A percentile compares a stretch with the other conserved stretches of the same genome.
phyloP scores from a whole-genome alignment of 768 basidiomycete species.

The Coprinopsis cinerea region DNA sequence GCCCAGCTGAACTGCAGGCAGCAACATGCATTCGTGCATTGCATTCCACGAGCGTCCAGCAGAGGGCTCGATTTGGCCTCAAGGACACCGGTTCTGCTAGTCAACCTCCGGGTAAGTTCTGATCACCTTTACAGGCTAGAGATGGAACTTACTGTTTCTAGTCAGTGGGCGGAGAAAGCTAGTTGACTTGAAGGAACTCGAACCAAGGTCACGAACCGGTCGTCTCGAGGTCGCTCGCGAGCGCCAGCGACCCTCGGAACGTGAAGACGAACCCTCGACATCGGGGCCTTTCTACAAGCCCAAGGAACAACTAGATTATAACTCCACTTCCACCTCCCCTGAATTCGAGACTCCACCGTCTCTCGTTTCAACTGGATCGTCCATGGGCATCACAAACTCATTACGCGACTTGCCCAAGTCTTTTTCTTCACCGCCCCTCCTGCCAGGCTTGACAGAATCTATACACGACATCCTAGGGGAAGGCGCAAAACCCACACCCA shows the following conservation, averaged over 20 bases:
- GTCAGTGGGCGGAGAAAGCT: not conserved
- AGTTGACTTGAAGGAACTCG: not conserved
- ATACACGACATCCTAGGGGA: slow-evolving; percentile 54
- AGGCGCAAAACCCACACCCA: slow-evolving; percentile 59
- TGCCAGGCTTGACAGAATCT: slow-evolving; percentile 56
- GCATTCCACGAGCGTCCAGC: not conserved
- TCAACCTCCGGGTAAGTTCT: not conserved
- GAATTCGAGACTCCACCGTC: slow-evolving; percentile 14
- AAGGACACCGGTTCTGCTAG: not conserved
- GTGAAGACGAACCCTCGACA: not conserved
- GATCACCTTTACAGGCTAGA: not conserved
- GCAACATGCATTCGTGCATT: not conserved
- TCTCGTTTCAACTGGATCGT: slow-evolving; percentile 11
- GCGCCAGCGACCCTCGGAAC: not conserved
- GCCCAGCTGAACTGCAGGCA: not conserved
- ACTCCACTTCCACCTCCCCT: not conserved
- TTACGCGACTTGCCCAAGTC: slow-evolving; percentile 24
- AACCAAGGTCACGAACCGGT: not conserved
- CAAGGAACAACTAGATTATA: not conserved
- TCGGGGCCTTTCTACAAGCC: not conserved
- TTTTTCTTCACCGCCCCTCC: slow-evolving; percentile 67
- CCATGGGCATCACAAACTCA: slow-evolving; percentile 5
- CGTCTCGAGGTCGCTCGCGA: not conserved
- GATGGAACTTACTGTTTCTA: not conserved
- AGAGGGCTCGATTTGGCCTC: not conserved